A percentile compares a stretch with the other conserved stretches of the same genome.
phyloP scores from a whole-genome alignment of 2,329 filamentous ascomycete species.

The Sporothrix sp. region DNA sequence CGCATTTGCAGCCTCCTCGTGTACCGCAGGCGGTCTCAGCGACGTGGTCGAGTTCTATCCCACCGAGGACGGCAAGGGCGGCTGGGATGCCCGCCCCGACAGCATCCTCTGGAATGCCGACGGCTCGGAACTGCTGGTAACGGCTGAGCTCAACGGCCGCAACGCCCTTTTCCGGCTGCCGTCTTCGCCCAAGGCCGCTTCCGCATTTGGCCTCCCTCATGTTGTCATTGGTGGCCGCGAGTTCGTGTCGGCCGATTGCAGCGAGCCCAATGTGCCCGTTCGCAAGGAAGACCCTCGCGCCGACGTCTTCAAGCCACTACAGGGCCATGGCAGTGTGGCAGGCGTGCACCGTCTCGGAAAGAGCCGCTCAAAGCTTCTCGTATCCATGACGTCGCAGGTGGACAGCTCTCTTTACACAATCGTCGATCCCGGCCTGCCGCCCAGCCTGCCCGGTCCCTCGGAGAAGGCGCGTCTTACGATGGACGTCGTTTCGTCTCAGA shows the following conservation, averaged over 20 bases:
- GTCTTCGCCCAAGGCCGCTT: slow-evolving; percentile 35
- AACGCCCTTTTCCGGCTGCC: slow-evolving; percentile 53
- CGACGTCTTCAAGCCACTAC: slow-evolving; percentile 9
- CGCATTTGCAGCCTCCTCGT: slow-evolving; percentile 32
- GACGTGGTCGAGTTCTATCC: slow-evolving; percentile 54
- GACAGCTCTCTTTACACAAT: slow-evolving; percentile 64
- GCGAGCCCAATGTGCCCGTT: background rate
- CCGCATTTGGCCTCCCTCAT: slow-evolving; percentile 31
- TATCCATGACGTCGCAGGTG: slow-evolving; percentile 58
- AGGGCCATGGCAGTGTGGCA: slow-evolving; percentile 40
- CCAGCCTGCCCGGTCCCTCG: background rate
- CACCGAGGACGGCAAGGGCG: slow-evolving; percentile 52
- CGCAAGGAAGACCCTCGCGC: background rate
- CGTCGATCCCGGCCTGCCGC: slow-evolving; percentile 33
- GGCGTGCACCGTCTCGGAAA: slow-evolving; percentile 38
- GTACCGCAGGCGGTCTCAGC: background rate
- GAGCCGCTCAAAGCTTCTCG: slow-evolving; percentile 39
- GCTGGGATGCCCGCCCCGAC: slow-evolving; percentile 51
- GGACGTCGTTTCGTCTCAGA: slow-evolving; percentile 50
- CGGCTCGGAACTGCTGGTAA: slow-evolving; percentile 58
- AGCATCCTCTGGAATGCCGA: slow-evolving; percentile 46
- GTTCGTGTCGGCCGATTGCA: slow-evolving; percentile 1
- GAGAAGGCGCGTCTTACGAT: slow-evolving; percentile 19
- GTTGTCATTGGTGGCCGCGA: slow-evolving; percentile 33
- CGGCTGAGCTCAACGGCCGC: slow-evolving; percentile 60